These are phyloP conservation scores for Sporothrix pallida DNA, from an alignment of 2,329 filamentous ascomycete species.

Conservation along the genomic window DNA sequence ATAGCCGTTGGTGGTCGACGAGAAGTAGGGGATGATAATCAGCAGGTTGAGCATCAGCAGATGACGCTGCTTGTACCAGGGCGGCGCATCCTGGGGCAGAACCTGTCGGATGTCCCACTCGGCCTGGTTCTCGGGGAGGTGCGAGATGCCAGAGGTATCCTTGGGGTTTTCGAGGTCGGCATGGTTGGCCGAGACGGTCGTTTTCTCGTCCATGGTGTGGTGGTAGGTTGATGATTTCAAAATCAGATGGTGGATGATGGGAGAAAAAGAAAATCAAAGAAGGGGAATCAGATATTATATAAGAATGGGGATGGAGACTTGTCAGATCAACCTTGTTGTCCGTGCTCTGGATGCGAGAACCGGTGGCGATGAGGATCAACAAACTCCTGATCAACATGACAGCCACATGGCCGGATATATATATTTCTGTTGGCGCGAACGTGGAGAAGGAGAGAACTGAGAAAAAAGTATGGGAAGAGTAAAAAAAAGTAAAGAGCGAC, in stretches of 20 bases:
- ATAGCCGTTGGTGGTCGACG: conserved; percentile 34
- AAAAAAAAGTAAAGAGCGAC: not conserved
- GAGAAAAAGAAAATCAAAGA: not conserved
- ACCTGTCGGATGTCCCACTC: conserved; percentile 29
- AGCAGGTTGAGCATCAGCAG: conserved; percentile 31
- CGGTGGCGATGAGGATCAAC: not conserved
- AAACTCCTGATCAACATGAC: conserved; percentile 21
- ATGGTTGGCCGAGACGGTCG: not conserved
- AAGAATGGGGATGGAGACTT: not conserved
- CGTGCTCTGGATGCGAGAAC: conserved; percentile 12
- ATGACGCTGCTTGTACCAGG: conserved; percentile 33
- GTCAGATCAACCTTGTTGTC: conserved; percentile 1
- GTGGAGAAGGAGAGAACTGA: not conserved
- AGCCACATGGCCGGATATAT: conserved; percentile 27
- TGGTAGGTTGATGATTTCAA: not conserved
- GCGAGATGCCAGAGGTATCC: not conserved
- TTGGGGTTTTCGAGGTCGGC: not conserved
- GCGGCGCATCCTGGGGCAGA: conserved; percentile 26
- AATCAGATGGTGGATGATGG: not conserved
- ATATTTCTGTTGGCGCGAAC: conserved; percentile 7
- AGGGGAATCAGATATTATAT: not conserved
- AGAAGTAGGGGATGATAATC: conserved; percentile 26
- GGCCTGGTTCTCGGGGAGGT: conserved; percentile 4
- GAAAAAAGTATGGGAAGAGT: not conserved
- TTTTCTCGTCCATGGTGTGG: conserved; percentile 19